phyloP scores from a whole-genome alignment of 1,284 basidiomycete species.

The Takashimella tepidaria region DNA sequence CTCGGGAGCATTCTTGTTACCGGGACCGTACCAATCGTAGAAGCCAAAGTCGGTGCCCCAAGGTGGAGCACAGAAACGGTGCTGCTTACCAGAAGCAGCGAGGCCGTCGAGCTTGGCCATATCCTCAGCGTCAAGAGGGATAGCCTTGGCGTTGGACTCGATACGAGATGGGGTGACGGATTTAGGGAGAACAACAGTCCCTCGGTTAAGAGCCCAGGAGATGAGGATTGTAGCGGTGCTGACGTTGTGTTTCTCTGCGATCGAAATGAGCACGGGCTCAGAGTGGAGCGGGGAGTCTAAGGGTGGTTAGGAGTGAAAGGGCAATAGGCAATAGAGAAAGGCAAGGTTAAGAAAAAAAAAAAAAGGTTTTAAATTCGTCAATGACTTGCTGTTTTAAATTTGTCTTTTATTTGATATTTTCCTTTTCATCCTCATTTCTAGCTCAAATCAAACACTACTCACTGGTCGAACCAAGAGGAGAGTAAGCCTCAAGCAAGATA shows the following conservation, averaged over 20 bases:
- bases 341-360: too few relatives aligned
- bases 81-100: slow-evolving; percentile 62
- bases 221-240: slow-evolving; percentile 54
- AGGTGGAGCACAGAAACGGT: slow-evolving; percentile 47
- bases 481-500: slow-evolving; percentile 75
- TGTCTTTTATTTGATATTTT: too few relatives aligned
- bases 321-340: too few relatives aligned
- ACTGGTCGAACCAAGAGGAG: slow-evolving; percentile 70
- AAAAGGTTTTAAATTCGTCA: too few relatives aligned
- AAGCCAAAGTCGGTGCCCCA: slow-evolving; percentile 46
- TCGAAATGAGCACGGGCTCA: slow-evolving; percentile 61
- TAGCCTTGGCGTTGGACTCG: slow-evolving; percentile 35
- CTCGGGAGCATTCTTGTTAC: slow-evolving; percentile 42
- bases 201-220: slow-evolving; percentile 48
- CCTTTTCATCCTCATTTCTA: too few relatives aligned
- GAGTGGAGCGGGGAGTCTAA: slow-evolving; percentile 57
- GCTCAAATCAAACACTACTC: too few relatives aligned
- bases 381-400: too few relatives aligned
- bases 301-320: too few relatives aligned
- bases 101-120: slow-evolving; percentile 61
- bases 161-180: slow-evolving; percentile 65
- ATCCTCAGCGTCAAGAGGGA: slow-evolving; percentile 57
- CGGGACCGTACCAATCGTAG: slow-evolving; percentile 41
- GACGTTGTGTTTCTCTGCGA: slow-evolving; percentile 61
- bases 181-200: slow-evolving; percentile 65